Base-by-base conservation (phyloP, 352 stramenopile species). In the Globisporangium spiculum region DNA sequence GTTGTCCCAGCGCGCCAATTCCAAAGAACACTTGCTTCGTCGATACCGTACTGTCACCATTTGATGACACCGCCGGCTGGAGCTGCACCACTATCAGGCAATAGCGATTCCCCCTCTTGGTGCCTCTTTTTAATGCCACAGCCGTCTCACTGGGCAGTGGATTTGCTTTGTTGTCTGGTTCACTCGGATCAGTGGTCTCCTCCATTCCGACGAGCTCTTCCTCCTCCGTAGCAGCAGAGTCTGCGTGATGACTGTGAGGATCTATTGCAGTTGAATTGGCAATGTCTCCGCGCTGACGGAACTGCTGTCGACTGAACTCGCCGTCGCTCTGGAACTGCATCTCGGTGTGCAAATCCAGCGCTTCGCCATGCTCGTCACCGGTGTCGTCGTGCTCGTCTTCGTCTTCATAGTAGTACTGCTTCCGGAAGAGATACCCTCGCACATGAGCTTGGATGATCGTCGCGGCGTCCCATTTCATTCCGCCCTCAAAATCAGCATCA, bases 391-490 rank as follows among this genome's bases (percentile, higher is more conserved):
- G 30, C 5, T 52, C 65, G 2, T 53, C 38, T 16, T 58, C 20
- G 36, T 34, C 58, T 18, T 50, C 36, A 4, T 57, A 36, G 24
- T 65, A 64, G 48, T 59, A 72, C 56, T 72, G 67, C 48, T 61
- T 65, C 22, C 67, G 61, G 22, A 68, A 65, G 34, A 72, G 62
- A 36, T 57, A 68, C 20, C 61, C 55, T 20, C 67, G 67, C 56
- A 72, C 67, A 18, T 54, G 36, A 4, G 61, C 61, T 57, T 72
- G 67, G 22, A 72, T 62, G 32, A 6, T 22, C 26, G 41, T 65
- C 32, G 61, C 67, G 12, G 54, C 24, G 12, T 62, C 44, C 44
- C 18, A 52, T 52, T 24, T 26, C 16, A 4, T 3, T 24, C 36
- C 46, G 30, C 27, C n/a, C 12, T 22, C 5, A 14, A 26, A 20